Evolutionary conservation across 1,284 basidiomycete genomes (phyloP).

Genomic region (Meripilus lineatus): DNA sequence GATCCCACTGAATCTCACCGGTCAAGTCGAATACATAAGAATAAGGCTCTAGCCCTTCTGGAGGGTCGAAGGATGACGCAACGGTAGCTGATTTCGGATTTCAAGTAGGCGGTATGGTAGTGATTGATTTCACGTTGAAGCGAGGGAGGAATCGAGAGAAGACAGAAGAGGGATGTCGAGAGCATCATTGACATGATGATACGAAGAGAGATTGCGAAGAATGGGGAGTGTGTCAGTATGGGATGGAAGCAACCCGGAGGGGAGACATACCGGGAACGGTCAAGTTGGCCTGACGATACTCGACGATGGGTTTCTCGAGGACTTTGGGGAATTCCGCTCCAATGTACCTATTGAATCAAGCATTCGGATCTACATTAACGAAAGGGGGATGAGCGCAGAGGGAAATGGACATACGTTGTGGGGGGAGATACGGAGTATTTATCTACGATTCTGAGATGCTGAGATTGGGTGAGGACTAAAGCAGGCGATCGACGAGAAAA

Average conservation of each 20-base stretch:
- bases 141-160: too few species aligned
- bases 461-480: constrained; percentile 8
- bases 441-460: constrained; percentile 80
- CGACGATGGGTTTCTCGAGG: constrained; percentile 61
- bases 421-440: constrained; percentile 81
- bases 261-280: constrained; percentile 56
- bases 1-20: constrained; percentile 76
- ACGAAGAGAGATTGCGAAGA: too few species aligned
- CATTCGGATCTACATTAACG: constrained; percentile 3
- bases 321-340: constrained; percentile 72
- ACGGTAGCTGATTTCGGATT: constrained; percentile 68
- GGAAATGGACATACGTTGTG: constrained; percentile 63
- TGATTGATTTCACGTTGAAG: too few species aligned
- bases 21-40: constrained; percentile 78
- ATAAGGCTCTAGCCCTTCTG: constrained; percentile 58
- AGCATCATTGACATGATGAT: too few species aligned
- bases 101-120: too few species aligned
- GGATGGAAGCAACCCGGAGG: constrained; percentile 6
- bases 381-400: constrained; percentile 8
- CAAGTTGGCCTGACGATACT: constrained; percentile 82
- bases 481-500: constrained; percentile 5
- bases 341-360: constrained; percentile 56
- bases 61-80: constrained; percentile 61
- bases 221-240: not conserved
- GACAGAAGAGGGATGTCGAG: too few species aligned